These are phyloP conservation scores for Macrolepiota albuminosa DNA, from an alignment of 768 basidiomycete species.

Conservation along the genomic window DNA sequence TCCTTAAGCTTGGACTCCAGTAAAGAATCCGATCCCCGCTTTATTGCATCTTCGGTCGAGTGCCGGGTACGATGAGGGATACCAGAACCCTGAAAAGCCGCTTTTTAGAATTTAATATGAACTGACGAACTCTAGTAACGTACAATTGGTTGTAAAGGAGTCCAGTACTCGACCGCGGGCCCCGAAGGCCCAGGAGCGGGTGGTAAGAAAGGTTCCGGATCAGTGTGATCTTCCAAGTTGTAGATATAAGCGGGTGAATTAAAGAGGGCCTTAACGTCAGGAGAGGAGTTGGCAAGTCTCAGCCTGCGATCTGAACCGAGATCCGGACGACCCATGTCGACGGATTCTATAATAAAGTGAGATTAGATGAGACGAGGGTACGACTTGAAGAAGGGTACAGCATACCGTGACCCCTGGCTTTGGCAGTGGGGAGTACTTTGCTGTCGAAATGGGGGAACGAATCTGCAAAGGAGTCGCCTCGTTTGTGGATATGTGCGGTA, in stretches of 20 bases:
- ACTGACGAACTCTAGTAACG: conserved; percentile 22
- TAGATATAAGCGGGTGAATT: conserved; percentile 82
- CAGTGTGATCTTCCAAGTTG: conserved; percentile 70
- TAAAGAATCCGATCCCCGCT: conserved; percentile 80
- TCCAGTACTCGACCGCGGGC: conserved; percentile 67
- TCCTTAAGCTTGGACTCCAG: conserved; percentile 83
- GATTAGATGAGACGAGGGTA: not conserved
- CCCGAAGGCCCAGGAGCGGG: conserved; percentile 29
- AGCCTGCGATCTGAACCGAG: conserved; percentile 69
- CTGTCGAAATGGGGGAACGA: conserved; percentile 97
- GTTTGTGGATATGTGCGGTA: conserved; percentile 74
- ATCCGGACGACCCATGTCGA: conserved; percentile 70
- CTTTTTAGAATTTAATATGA: not conserved
- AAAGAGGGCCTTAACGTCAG: conserved; percentile 94
- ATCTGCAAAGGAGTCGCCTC: conserved; percentile 91
- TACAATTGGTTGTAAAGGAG: conserved; percentile 72
- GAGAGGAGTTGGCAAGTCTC: conserved; percentile 83
- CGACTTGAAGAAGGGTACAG: conserved; percentile 5
- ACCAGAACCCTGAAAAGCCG: conserved; percentile 50
- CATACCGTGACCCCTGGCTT: conserved; percentile 59
- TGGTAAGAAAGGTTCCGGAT: conserved; percentile 52
- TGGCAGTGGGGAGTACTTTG: conserved; percentile 80
- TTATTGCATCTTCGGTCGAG: conserved; percentile 63
- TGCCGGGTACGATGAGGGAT: conserved; percentile 65
- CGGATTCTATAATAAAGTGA: conserved; percentile 49